A percentile compares a stretch with the other conserved stretches of the same genome.
Evolutionary conservation across 192 early-diverging fungal genomes (phyloP).

Genomic region (Dimargaris verticillata): DNA sequence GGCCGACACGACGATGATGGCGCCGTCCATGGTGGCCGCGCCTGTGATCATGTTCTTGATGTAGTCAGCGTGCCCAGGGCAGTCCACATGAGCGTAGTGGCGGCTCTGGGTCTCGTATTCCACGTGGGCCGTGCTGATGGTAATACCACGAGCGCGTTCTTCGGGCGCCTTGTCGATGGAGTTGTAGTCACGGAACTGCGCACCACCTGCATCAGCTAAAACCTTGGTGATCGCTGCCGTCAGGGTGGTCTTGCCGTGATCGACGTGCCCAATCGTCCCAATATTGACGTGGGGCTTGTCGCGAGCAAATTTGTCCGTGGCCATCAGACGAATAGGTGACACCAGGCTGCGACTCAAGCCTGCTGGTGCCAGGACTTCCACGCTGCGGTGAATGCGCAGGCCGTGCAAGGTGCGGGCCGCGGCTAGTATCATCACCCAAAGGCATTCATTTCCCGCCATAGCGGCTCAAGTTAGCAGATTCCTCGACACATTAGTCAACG

Average conservation of each 20-base stretch:
- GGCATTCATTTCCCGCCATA: no score
- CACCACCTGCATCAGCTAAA: constrained; percentile 57
- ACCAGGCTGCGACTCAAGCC: no score
- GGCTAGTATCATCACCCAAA: no score
- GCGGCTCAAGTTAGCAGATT: no score
- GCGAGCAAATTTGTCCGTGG: no score
- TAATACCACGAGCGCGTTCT: constrained; percentile 96
- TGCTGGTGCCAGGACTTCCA: no score
- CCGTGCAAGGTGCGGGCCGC: no score
- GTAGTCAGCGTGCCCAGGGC: constrained; percentile 98
- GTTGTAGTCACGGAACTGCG: constrained; percentile 86
- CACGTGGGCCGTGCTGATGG: constrained; percentile 90
- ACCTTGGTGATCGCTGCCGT: constrained; percentile 98
- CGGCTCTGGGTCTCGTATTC: constrained; percentile 83
- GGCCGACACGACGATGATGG: constrained; percentile 95
- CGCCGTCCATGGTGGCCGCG: constrained; percentile 95
- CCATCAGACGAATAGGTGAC: no score
- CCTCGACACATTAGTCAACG: no score
- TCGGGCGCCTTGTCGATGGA: constrained; percentile 98
- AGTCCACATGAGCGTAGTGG: constrained; percentile 92
- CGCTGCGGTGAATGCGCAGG: no score
- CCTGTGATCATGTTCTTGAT: constrained; percentile 99
- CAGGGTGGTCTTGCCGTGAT: constrained; percentile 97
- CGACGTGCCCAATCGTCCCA: constrained; percentile 97
- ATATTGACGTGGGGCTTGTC: constrained; percentile 97